Base-by-base conservation (phyloP, 768 basidiomycete species). In the Psilocybe cubensis region DNA sequence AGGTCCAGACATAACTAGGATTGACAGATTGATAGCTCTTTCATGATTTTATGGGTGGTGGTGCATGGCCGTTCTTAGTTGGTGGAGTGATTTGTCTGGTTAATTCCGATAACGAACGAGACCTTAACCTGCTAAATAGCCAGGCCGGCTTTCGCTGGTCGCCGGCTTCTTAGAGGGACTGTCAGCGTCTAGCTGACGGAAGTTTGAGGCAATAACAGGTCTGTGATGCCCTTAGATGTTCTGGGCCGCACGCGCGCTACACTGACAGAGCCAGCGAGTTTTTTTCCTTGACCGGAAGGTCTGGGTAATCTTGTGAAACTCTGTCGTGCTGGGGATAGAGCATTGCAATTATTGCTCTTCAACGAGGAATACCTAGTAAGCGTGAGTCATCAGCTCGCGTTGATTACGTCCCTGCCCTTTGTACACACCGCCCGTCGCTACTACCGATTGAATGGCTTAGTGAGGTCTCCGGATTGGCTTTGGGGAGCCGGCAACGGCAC, bases 21-120 rank as follows among this genome's bases (percentile, higher is more conserved):
- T 83, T 82, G 84, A 86, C 83, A 87, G 84, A 86, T 85, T 86
- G 86, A 86, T 85, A 86, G 85, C 85, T 87, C 86, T 88, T 87
- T 87, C 84, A 81, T 84, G 85, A 87, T 85, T 86, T 83, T 83
- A 84, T 88, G 86, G 87, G 86, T 88, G 87, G 86, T 88, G 86
- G 87, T 89, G 86, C 86, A 89, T 89, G 87, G 87, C 87, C 85
- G 83, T 89, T 89, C 86, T 88, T 89, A 88, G 87, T 89, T 89
- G 83, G 85, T 78, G 88, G 88, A 91, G 89, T 90, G 90, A 91
- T 91, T 91, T 91, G 90, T 92, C 91, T 91, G 90, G 89, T 91
- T 91, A 91, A 92, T 91, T 91, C 87, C 84, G 88, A 91, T 91
- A 90, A 90, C 84, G 85, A 91, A 89, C 83, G 88, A 91, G 88